These are phyloP conservation scores for Colletotrichum plurivorum DNA, from an alignment of 2,329 filamentous ascomycete genomes.

Conservation along the genomic window DNA sequence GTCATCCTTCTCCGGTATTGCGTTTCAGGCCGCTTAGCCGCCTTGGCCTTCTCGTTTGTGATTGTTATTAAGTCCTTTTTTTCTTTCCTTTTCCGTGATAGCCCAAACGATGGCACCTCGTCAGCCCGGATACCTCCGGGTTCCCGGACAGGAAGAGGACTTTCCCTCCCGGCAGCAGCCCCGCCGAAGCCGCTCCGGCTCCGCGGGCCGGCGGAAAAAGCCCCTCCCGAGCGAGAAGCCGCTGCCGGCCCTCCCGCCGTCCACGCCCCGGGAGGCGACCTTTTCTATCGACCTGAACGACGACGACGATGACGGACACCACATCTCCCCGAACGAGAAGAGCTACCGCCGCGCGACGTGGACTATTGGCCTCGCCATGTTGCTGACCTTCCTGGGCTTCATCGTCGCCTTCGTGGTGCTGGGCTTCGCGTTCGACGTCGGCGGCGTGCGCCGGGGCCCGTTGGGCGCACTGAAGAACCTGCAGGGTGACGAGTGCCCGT, in stretches of 20 bases:
- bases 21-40: constrained; percentile 12
- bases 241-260: constrained; percentile 39
- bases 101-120: constrained; percentile 25
- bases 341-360: constrained; percentile 26
- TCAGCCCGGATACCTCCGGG: constrained; percentile 37
- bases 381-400: constrained; percentile 49
- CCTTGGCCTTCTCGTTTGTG: constrained; percentile 5
- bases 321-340: constrained; percentile 12
- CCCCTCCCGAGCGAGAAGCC: constrained; percentile 40
- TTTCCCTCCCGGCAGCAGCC: constrained; percentile 7
- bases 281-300: constrained; percentile 27
- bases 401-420: constrained; percentile 54
- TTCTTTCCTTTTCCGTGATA: no score
- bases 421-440: constrained; percentile 47
- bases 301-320: constrained; percentile 9
- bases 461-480: constrained; percentile 43
- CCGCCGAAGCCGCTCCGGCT: constrained; percentile 29
- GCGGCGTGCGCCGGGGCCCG: constrained; percentile 33
- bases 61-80: no score
- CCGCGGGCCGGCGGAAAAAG: constrained; percentile 40
- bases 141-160: constrained; percentile 36
- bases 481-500: constrained; percentile 45
- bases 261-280: constrained; percentile 18
- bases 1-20: neutral
- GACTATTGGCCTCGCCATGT: constrained; percentile 43